Evolutionary conservation across 2,329 filamentous ascomycete genomes (phyloP).

Genomic region (Phialocephala sp.): DNA sequence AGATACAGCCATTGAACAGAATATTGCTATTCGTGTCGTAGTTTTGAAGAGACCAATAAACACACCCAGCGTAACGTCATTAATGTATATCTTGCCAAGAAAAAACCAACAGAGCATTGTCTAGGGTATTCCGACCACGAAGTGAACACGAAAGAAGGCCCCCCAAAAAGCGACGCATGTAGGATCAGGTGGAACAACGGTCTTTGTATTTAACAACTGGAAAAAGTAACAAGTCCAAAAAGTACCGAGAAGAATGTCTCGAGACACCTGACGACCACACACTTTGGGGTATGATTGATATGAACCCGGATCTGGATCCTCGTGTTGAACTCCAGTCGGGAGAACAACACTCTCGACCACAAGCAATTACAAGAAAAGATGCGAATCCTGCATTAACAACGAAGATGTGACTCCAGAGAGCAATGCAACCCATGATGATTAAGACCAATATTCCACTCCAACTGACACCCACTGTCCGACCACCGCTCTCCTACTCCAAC

Average conservation of each 20-base stretch:
- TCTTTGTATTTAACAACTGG: slow-evolving; percentile 4
- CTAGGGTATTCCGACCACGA: slow-evolving; percentile 6
- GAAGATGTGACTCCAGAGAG: slow-evolving; percentile 44
- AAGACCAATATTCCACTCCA: slow-evolving; percentile 35
- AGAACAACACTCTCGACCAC: slow-evolving; percentile 45
- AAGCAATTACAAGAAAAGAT: slow-evolving; percentile 51
- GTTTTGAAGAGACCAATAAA: slow-evolving; percentile 33
- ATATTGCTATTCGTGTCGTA: slow-evolving; percentile 9
- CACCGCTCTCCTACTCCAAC: slow-evolving; percentile 39
- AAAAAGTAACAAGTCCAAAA: slow-evolving; percentile 10
- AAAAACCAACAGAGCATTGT: neutral
- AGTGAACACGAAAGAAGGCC: slow-evolving; percentile 11
- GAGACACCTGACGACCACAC: slow-evolving; percentile 45
- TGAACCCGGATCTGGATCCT: slow-evolving; percentile 33
- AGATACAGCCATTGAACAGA: slow-evolving; percentile 19
- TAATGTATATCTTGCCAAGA: slow-evolving; percentile 23
- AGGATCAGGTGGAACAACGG: slow-evolving; percentile 27
- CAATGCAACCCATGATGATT: slow-evolving; percentile 46
- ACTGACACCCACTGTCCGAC: slow-evolving; percentile 33
- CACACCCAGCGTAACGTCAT: slow-evolving; percentile 34
- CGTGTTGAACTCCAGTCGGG: slow-evolving; percentile 36
- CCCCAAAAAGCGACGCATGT: neutral
- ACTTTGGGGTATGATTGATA: slow-evolving; percentile 44
- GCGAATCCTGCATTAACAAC: slow-evolving; percentile 40
- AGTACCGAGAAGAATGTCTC: slow-evolving; percentile 26